These are phyloP conservation scores for Cadophora sp. DNA, from an alignment of 2,329 filamentous ascomycete genomes.

Conservation along the genomic window DNA sequence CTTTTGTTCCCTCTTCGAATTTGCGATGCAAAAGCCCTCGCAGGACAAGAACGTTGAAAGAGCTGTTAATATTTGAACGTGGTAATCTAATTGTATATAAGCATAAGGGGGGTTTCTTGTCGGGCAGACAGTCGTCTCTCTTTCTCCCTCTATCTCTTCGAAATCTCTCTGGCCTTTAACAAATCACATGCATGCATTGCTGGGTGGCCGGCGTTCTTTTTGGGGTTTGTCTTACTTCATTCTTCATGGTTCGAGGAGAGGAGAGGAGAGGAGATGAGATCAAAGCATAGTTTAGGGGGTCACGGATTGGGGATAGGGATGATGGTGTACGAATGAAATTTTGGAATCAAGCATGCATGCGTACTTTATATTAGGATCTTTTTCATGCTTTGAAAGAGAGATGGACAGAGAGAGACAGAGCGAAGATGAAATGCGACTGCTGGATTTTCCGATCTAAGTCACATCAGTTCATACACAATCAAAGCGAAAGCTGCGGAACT, in stretches of 20 bases:
- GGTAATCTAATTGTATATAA: constrained; percentile 12
- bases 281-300: no score
- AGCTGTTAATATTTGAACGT: background rate
- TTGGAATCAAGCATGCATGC: background rate
- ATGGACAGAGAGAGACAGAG: background rate
- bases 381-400: background rate
- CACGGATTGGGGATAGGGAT: background rate
- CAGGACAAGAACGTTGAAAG: background rate
- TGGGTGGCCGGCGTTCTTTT: background rate
- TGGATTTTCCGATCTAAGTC: background rate
- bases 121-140: no score
- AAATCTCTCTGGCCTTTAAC: background rate
- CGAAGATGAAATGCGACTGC: background rate
- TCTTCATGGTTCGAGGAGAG: no score
- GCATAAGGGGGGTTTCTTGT: background rate
- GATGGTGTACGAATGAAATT: no score
- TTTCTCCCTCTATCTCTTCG: background rate
- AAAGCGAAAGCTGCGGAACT: background rate
- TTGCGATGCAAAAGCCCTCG: background rate
- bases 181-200: background rate
- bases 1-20: background rate
- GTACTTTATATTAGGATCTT: background rate
- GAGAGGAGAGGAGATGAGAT: no score
- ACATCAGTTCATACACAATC: background rate
- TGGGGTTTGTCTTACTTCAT: background rate